Base-by-base conservation (phyloP, 1,139 yeast species). In the Petasospora rhodanensis region DNA sequence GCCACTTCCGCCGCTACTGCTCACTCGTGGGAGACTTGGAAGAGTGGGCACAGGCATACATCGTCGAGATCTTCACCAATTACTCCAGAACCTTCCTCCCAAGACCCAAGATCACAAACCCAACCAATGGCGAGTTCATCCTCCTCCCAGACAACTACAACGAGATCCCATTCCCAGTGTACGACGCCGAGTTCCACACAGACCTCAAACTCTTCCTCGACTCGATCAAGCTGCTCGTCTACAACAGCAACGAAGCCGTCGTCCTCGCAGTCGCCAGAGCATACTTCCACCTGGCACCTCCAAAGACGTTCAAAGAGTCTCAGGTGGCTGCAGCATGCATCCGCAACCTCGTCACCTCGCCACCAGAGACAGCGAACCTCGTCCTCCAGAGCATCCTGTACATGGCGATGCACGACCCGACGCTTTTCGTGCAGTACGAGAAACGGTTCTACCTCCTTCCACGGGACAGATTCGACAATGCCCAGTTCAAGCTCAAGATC, bases 1-100 rank as follows among this genome's bases (percentile, higher is more conserved):
- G 81, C 1, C 74, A 79, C 45, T 83, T 70, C 51, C 69, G 85
- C 23, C 66, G 81, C 29, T 68, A 75, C 24, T 77, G 94, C 45
- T 52, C 68, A 1, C 57, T 72, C 12, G 43, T 89, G 11, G 44
- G 54, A 0, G 66, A 72, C 2, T 63, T 89, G 37, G 95, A 86
- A 42, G 82, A 81, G 40, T 85, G 91, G 83, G 64, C 86, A n/a
- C 91, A 83, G 51, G 58, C 70, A 0, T 56, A 64, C 14, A 56
- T 76, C 9, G 62, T 87, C 17, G 86, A 82, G 31, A 49, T 83
- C 8, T 62, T 89, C 34, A 71, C 79, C 0, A 74, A 76, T 34
- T 93, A 93, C 53, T 64, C 76, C 15, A 67, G 91, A 35, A 49
- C 59, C 14, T 87, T 70, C 52, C 52, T 85, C 24, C 70, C 77